Evolutionary conservation across 2,329 filamentous ascomycete genomes (phyloP).

Genomic region (Herpotrichia juniperi): DNA sequence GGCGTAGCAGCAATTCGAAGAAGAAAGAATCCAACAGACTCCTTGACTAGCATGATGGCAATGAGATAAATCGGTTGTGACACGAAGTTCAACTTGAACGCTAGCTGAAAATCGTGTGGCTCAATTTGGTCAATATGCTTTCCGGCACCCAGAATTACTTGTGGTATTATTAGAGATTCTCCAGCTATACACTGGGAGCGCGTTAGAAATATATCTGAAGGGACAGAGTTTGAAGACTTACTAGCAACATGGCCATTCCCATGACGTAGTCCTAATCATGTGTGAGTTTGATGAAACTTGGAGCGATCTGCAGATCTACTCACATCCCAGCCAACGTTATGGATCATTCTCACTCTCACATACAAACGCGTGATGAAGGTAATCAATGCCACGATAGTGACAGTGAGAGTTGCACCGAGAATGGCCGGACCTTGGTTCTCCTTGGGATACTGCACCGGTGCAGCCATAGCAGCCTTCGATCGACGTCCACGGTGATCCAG

Average conservation of each 20-base stretch:
- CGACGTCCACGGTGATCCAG: background rate
- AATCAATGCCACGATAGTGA: constrained; percentile 50
- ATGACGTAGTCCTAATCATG: constrained; percentile 50
- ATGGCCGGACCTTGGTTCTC: constrained; percentile 48
- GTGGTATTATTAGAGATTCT: constrained; percentile 48
- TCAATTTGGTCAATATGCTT: constrained; percentile 53
- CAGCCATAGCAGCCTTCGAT: background rate
- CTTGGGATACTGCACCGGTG: constrained; percentile 13
- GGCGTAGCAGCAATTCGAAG: constrained; percentile 51
- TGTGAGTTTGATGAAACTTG: constrained; percentile 13
- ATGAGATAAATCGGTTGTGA: constrained; percentile 55
- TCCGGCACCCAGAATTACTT: constrained; percentile 54
- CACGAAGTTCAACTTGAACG: constrained; percentile 56
- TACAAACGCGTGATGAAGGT: constrained; percentile 51
- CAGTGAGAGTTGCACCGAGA: constrained; percentile 48
- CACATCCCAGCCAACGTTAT: constrained; percentile 58
- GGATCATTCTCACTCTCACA: constrained; percentile 57
- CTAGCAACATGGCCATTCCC: constrained; percentile 46
- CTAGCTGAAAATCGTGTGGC: constrained; percentile 36
- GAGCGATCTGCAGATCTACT: constrained; percentile 5
- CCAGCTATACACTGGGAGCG: constrained; percentile 43
- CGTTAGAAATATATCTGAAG: constrained; percentile 10
- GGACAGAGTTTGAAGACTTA: constrained; percentile 12
- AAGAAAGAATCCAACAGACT: constrained; percentile 57
- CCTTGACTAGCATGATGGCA: constrained; percentile 55